These are phyloP conservation scores for Capsicum chinense DNA, from an alignment of 257 asterid genomes.

Conservation along the genomic window DNA sequence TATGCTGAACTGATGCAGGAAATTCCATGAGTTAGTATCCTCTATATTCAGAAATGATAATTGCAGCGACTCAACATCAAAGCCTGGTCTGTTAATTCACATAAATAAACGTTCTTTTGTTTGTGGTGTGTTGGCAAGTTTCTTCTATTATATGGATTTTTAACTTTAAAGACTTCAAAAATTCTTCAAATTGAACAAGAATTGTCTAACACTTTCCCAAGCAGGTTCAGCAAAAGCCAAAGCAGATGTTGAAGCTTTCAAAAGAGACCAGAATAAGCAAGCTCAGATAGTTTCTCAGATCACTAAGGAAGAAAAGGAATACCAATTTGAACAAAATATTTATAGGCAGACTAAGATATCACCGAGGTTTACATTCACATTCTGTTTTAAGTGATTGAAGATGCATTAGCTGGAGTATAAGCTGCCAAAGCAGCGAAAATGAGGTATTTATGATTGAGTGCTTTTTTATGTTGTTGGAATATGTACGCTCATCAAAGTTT, in stretches of 20 bases:
- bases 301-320: slow-evolving; percentile 54
- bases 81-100: slow-evolving; percentile 46
- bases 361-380: too few relatives aligned
- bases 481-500: too few relatives aligned
- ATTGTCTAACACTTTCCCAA: slow-evolving; percentile 25
- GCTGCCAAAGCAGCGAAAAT: too few relatives aligned
- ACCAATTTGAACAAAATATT: slow-evolving; percentile 47
- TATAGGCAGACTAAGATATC: slow-evolving; percentile 49
- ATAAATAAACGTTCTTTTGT: slow-evolving; percentile 1
- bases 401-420: too few relatives aligned
- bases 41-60: slow-evolving; percentile 42
- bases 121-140: slow-evolving; percentile 22
- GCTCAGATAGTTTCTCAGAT: slow-evolving; percentile 49
- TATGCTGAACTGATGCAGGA: slow-evolving; percentile 51
- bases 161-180: background rate
- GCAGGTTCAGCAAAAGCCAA: slow-evolving; percentile 44
- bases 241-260: slow-evolving; percentile 40
- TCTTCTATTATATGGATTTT: slow-evolving; percentile 22
- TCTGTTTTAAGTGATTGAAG: too few relatives aligned
- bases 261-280: slow-evolving; percentile 49
- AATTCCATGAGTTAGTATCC: slow-evolving; percentile 53
- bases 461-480: too few relatives aligned
- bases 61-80: slow-evolving; percentile 38
- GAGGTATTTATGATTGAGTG: too few relatives aligned
- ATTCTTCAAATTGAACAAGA: slow-evolving; percentile 28